phyloP scores from a whole-genome alignment of 2,329 filamentous ascomycete species.

The Fusarium duplospermum region DNA sequence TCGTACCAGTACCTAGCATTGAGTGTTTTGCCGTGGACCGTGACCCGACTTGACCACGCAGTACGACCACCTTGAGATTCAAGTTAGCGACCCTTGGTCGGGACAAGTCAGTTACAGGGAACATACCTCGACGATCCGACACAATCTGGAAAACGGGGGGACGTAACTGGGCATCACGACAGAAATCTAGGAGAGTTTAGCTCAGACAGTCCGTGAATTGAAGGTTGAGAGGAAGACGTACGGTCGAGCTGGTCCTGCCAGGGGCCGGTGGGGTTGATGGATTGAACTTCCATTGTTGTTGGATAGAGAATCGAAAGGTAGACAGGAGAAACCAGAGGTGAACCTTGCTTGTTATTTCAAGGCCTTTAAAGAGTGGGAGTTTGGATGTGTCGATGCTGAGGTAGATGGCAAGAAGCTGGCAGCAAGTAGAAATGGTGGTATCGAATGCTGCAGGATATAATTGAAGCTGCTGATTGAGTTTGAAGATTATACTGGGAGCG shows the following conservation, averaged over 20 bases:
- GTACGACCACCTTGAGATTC: slow-evolving; percentile 78
- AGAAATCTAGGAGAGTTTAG: slow-evolving; percentile 61
- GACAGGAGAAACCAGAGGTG: not conserved
- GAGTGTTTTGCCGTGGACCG: slow-evolving; percentile 73
- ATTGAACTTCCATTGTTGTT: slow-evolving; percentile 38
- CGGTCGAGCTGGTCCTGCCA: slow-evolving; percentile 71
- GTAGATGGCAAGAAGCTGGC: not conserved
- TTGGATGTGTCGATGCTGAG: not conserved
- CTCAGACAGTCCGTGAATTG: not conserved
- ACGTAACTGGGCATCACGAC: slow-evolving; percentile 63
- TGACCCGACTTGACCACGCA: slow-evolving; percentile 87
- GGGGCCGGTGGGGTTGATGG: slow-evolving; percentile 41
- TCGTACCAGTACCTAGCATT: slow-evolving; percentile 92
- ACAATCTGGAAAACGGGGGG: slow-evolving; percentile 75
- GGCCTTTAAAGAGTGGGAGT: not conserved
- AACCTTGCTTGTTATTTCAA: not conserved
- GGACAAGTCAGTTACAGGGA: not conserved
- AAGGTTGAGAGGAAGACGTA: slow-evolving; percentile 48
- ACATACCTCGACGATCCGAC: slow-evolving; percentile 78
- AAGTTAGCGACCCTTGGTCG: not conserved
- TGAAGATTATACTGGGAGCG: slow-evolving; percentile 11
- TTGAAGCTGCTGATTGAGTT: slow-evolving; percentile 14
- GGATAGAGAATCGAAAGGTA: not conserved
- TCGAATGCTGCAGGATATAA: not conserved
- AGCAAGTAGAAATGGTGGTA: not conserved